phyloP scores from a whole-genome alignment of 2,329 filamentous ascomycete species.

The Paecilomyces niveus region DNA sequence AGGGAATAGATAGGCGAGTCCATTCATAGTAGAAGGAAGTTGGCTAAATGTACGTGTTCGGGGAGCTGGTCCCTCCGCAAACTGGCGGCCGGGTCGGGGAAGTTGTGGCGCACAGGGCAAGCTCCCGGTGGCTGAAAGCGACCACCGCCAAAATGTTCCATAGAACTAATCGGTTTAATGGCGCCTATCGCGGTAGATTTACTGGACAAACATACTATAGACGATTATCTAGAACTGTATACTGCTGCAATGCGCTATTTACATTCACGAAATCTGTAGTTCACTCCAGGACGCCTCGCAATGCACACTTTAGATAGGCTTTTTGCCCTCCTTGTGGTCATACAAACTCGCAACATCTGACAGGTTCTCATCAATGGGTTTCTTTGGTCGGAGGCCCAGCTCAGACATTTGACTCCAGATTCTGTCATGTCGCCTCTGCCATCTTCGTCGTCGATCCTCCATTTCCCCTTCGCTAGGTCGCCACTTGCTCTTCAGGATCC shows the following conservation, averaged over 20 bases:
- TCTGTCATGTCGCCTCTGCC: conserved; percentile 37
- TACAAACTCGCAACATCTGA: conserved; percentile 21
- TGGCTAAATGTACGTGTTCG: not conserved
- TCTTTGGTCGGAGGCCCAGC: conserved; percentile 51
- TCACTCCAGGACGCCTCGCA: not conserved
- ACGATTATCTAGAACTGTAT: not conserved
- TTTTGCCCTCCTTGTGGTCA: conserved; percentile 2
- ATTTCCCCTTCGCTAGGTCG: conserved; percentile 31
- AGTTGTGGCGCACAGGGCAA: not conserved
- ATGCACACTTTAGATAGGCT: not conserved
- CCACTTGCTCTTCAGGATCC: conserved; percentile 63
- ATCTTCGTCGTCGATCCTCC: conserved; percentile 33
- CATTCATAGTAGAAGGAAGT: not conserved
- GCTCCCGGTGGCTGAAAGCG: not conserved
- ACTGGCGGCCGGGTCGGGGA: not conserved
- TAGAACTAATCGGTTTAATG: no score
- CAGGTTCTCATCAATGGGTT: conserved; percentile 28
- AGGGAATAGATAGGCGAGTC: not conserved
- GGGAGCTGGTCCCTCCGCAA: not conserved
- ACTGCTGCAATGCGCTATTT: not conserved
- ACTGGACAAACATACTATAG: no score
- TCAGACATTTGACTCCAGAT: conserved; percentile 42
- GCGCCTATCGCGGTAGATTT: no score
- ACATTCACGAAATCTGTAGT: not conserved
- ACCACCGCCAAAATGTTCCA: not conserved